Conservation (phyloP, 2,329 filamentous ascomycete genomes). For the Orbilia javanica region DNA sequence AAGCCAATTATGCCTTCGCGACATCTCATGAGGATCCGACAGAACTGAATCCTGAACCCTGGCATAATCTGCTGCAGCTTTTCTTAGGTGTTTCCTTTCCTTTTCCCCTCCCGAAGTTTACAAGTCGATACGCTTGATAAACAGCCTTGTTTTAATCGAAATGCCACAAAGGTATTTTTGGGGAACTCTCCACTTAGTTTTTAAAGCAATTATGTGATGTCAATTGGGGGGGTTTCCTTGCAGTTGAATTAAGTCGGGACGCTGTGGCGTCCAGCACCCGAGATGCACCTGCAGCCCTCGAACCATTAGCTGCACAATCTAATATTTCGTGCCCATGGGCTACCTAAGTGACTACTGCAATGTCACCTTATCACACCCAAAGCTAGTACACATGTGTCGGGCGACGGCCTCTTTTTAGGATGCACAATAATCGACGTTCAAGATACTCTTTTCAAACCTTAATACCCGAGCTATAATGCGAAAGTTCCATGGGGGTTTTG, state of each 20-base stretch:
- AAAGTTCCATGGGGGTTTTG: neutral
- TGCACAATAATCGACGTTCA: slow-evolving; percentile 3
- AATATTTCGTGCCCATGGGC: neutral
- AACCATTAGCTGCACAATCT: neutral
- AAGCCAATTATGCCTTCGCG: slow-evolving; percentile 36
- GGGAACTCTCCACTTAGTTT: neutral
- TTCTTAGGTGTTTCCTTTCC: slow-evolving; percentile 13
- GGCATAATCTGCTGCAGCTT: slow-evolving; percentile 18
- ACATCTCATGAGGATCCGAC: slow-evolving; percentile 34
- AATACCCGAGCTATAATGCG: slow-evolving; percentile 2
- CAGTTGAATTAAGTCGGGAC: too few relatives aligned
- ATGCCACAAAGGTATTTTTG: neutral
- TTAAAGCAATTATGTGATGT: too few relatives aligned
- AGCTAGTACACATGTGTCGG: neutral
- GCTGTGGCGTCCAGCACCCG: slow-evolving; percentile 23
- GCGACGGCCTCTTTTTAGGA: neutral
- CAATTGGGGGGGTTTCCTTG: too few relatives aligned
- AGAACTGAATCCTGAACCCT: slow-evolving; percentile 25
- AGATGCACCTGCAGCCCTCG: slow-evolving; percentile 20
- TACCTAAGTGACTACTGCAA: neutral
- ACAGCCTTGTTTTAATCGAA: neutral
- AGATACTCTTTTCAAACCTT: neutral
- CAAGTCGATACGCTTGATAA: slow-evolving; percentile 12
- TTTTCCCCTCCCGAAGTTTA: neutral
- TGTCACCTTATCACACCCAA: slow-evolving; percentile 1